These are phyloP conservation scores for Zasmidium cellare DNA, from an alignment of 2,329 filamentous ascomycete genomes.

Conservation along the genomic window DNA sequence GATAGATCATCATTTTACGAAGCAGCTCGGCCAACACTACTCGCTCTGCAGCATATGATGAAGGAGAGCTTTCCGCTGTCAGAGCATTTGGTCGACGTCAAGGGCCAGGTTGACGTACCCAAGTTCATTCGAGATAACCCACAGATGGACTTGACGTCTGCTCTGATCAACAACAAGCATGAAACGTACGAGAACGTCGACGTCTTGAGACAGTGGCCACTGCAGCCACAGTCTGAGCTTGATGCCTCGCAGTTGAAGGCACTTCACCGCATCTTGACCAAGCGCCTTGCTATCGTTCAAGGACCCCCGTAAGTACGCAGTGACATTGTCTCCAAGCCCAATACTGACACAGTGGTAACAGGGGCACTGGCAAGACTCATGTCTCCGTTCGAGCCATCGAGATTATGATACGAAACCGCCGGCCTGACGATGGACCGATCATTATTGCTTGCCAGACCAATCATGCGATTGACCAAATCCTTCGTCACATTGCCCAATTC, in stretches of 20 bases:
- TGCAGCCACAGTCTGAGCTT: constrained; percentile 49
- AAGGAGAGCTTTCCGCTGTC: constrained; percentile 60
- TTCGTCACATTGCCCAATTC: constrained; percentile 63
- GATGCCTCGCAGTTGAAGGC: constrained; percentile 72
- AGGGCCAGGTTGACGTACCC: constrained; percentile 51
- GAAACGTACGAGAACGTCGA: constrained; percentile 51
- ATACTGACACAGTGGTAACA: neutral
- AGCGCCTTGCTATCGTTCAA: constrained; percentile 73
- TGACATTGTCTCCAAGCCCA: constrained; percentile 27
- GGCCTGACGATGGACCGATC: constrained; percentile 62
- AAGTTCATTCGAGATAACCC: constrained; percentile 54
- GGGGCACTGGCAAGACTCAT: constrained; percentile 71
- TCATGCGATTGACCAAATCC: constrained; percentile 81
- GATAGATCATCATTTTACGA: constrained; percentile 74
- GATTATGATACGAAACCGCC: constrained; percentile 62
- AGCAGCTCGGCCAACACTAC: constrained; percentile 69
- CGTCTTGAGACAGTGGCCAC: constrained; percentile 57
- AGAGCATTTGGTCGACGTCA: constrained; percentile 59
- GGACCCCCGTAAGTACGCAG: constrained; percentile 63
- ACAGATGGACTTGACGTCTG: constrained; percentile 47
- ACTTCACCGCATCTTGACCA: constrained; percentile 68
- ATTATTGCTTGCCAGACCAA: constrained; percentile 86
- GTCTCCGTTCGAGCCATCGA: constrained; percentile 73
- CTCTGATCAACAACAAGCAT: constrained; percentile 31
- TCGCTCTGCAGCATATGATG: constrained; percentile 67